phyloP scores from a whole-genome alignment of 106 monocot species.

The Ottelia alismoides region DNA sequence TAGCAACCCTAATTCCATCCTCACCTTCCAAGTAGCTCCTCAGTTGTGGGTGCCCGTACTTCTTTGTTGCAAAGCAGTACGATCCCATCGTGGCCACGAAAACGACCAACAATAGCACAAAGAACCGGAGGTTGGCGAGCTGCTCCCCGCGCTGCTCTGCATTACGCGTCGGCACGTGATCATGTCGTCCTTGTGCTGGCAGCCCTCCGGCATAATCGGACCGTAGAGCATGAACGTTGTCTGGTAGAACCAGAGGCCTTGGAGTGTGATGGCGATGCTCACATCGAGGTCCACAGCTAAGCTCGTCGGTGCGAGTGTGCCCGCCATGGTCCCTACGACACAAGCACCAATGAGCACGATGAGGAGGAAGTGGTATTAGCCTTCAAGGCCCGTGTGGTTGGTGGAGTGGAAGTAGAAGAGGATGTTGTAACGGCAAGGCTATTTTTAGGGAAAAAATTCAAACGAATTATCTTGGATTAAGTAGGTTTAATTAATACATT shows the following conservation, averaged over 20 bases:
- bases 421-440: too few species aligned
- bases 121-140: constrained; percentile 78
- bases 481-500: too few species aligned
- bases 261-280: constrained; percentile 60
- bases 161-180: constrained; percentile 36
- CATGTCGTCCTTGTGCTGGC: constrained; percentile 35
- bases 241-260: constrained; percentile 99
- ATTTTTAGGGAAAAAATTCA: too few species aligned
- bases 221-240: constrained; percentile 97
- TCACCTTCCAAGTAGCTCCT: constrained; percentile 1
- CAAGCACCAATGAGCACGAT: constrained; percentile 73
- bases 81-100: constrained; percentile 28
- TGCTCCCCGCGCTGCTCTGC: constrained; percentile 50
- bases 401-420: constrained; percentile 98
- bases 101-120: constrained; percentile 43
- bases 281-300: constrained; percentile 48
- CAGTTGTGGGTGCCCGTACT: constrained; percentile 28
- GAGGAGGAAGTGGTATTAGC: constrained; percentile 88
- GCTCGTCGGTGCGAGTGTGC: constrained; percentile 45
- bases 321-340: constrained; percentile 39
- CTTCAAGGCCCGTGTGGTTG: constrained; percentile 74
- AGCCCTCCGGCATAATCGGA: constrained; percentile 81
- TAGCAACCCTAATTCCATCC: too few species aligned
- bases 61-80: constrained; percentile 27
- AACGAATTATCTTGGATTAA: too few species aligned